A percentile compares a stretch with the other conserved stretches of the same genome.
Evolutionary conservation across 805 yeast species (phyloP).

Genomic region (Limtongia smithiae): DNA sequence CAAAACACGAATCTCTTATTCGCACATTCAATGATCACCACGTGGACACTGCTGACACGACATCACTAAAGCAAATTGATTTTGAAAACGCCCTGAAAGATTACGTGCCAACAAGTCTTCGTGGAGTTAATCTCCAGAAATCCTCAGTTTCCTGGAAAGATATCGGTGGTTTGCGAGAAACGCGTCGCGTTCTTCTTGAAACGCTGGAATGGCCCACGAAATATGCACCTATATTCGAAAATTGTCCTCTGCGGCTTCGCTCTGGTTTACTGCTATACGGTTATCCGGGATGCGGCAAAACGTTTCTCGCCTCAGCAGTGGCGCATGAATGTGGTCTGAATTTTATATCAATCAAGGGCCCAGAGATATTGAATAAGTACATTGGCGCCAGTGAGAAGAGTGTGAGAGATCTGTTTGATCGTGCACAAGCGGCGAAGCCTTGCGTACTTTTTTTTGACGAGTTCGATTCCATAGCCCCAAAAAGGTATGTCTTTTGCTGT

Average conservation of each 20-base stretch:
- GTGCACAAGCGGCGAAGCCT: conserved; percentile 93
- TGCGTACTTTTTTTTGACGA: conserved; percentile 92
- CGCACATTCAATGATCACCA: conserved; percentile 15
- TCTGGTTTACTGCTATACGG: conserved; percentile 91
- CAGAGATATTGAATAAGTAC: conserved; percentile 89
- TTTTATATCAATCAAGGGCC: conserved; percentile 91
- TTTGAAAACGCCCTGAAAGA: conserved; percentile 60
- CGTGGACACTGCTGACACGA: conserved; percentile 5
- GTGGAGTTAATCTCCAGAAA: conserved; percentile 84
- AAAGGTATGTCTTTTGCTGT: conserved; percentile 45
- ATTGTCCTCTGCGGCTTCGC: conserved; percentile 79
- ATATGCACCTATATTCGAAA: conserved; percentile 90
- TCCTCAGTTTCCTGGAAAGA: conserved; percentile 75
- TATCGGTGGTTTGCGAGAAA: conserved; percentile 80
- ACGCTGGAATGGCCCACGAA: conserved; percentile 97
- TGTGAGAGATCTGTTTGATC: conserved; percentile 85
- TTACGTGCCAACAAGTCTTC: conserved; percentile 72
- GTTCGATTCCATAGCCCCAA: conserved; percentile 95
- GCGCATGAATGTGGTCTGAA: conserved; percentile 92
- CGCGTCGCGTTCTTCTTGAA: conserved; percentile 72
- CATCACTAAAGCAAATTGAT: conserved; percentile 36
- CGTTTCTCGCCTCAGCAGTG: conserved; percentile 86
- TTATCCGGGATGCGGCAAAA: conserved; percentile 97
- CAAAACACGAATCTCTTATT: conserved; percentile 37
- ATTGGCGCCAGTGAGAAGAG: conserved; percentile 97